These are phyloP conservation scores for Paratrypanosoma confusum DNA, from an alignment of 208 protist genomes.

Conservation along the genomic window DNA sequence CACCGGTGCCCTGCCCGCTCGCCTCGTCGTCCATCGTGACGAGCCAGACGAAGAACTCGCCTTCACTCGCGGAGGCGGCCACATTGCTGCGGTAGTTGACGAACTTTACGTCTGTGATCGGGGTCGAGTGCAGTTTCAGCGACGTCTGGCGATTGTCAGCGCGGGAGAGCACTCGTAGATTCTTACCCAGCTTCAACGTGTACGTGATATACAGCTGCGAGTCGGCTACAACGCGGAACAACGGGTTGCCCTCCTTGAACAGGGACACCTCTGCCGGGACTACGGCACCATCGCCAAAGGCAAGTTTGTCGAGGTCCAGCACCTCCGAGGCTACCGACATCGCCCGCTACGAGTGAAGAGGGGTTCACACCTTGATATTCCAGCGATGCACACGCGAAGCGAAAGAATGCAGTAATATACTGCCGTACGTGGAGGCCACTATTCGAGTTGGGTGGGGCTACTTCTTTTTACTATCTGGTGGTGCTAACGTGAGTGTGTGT, in stretches of 20 bases:
- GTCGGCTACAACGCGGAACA: slow-evolving; percentile 59
- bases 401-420: no score
- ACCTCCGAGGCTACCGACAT: no score
- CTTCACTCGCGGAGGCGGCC: slow-evolving; percentile 40
- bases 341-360: no score
- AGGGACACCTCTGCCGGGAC: no score
- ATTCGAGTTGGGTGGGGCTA: no score
- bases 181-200: slow-evolving; percentile 58
- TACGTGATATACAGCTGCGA: slow-evolving; percentile 69
- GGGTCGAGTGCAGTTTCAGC: slow-evolving; percentile 36
- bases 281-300: no score
- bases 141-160: slow-evolving; percentile 41
- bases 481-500: no score
- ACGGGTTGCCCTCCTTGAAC: slow-evolving; percentile 48
- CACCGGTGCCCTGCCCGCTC: slow-evolving; percentile 6
- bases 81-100: slow-evolving; percentile 87
- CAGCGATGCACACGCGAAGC: no score
- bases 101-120: slow-evolving; percentile 57
- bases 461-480: no score
- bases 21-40: slow-evolving; percentile 31
- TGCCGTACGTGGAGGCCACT: no score
- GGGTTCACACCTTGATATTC: no score
- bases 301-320: no score
- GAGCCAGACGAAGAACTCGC: slow-evolving; percentile 75
- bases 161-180: slow-evolving; percentile 54